Base-by-base conservation (phyloP, 2,329 filamentous ascomycete species). In the Ramularia endophylla region DNA sequence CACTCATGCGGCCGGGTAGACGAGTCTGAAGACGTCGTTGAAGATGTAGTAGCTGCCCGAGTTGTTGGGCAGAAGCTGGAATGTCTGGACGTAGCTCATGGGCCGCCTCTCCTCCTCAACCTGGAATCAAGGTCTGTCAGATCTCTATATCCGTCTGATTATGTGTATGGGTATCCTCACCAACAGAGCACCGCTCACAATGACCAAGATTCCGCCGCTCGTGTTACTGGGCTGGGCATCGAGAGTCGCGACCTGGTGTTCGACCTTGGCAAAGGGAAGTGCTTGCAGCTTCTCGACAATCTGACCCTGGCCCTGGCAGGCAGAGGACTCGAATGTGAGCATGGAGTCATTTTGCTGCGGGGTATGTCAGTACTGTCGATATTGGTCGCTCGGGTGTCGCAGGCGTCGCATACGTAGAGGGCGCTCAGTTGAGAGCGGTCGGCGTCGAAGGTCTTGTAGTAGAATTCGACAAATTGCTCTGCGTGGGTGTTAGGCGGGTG, bases 21-120 rank as follows among this genome's bases (percentile, higher is more conserved):
- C 78, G 48, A 97, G 78, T 70, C 86, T 86, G 81, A 97, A 97
- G 65, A 97, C 71, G 66, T 97, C 90, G 74, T 97, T 95, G 72
- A 82, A 83, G 63, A 97, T 85, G 65, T 79, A 95, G 73, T 84
- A 95, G 68, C 75, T 80, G 56, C 80, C 83, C 37, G 59, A 53
- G 19, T 67, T 67, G 41, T 87, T 83, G 47, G 80, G 81, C 52
- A 80, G 67, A 49, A 97, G 82, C 67, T 94, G 85, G 78, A 97
- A 97, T 42, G 78, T 71, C 71, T 97, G 89, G 42, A 82, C 82
- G 71, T 89, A 98, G 76, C 79, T 88, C 83, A 95, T 92, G 32
- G 87, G 86, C 59, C 80, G 80, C 65, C 85, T 74, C 68, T 88
- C 81, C 55, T 89, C 88, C 52, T 95, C 87, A 57, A 94, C 81